Percentiles rank a stretch among this genome's conserved stretches.
Conservation (phyloP, 1,139 yeast species). For the Yamadazyma jaroonii region DNA sequence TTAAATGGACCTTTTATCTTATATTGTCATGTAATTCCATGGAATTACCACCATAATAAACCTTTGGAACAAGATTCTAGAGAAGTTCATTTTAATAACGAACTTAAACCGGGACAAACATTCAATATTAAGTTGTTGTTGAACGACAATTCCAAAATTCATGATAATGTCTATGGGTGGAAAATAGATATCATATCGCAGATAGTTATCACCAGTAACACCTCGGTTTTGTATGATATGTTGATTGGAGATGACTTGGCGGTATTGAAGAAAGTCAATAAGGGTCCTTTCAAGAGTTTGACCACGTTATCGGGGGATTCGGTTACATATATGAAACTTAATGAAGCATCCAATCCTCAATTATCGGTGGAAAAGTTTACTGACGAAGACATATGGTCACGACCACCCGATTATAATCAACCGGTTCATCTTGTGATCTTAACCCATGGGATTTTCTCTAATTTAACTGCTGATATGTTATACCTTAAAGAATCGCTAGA, state of each 20-base stretch:
- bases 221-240: conserved; percentile 68
- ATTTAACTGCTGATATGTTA: conserved; percentile 84
- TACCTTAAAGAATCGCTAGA: conserved; percentile 82
- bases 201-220: conserved; percentile 66
- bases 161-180: conserved; percentile 55
- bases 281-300: conserved; percentile 19
- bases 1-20: conserved; percentile 60
- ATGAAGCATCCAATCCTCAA: conserved; percentile 19
- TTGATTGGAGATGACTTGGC: conserved; percentile 47
- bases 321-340: conserved; percentile 10
- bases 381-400: conserved; percentile 70
- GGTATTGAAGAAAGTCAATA: conserved; percentile 31
- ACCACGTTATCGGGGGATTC: conserved; percentile 15
- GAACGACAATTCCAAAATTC: conserved; percentile 40
- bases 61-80: conserved; percentile 26
- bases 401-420: conserved; percentile 37
- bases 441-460: conserved; percentile 92
- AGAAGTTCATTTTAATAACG: conserved; percentile 38
- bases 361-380: conserved; percentile 46
- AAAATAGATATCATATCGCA: conserved; percentile 80
- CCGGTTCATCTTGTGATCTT: conserved; percentile 73
- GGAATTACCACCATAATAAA: conserved; percentile 38
- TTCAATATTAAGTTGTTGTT: conserved; percentile 48
- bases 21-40: conserved; percentile 58
- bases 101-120: conserved; percentile 62